Evolutionary conservation across 768 basidiomycete genomes (phyloP).

Genomic region (Russula griseocarnosa): DNA sequence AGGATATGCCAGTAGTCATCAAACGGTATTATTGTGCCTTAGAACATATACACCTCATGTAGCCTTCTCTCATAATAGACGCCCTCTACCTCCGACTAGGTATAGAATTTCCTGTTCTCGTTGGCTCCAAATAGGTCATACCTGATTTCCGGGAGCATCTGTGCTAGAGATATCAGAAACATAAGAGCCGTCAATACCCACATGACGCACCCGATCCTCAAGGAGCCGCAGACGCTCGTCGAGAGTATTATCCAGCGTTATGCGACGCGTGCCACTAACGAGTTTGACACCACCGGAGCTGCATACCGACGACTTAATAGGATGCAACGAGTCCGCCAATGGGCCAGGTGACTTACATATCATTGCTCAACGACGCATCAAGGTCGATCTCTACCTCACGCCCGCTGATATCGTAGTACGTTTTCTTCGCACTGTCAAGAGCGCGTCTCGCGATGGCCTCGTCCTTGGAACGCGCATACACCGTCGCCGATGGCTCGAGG

Average conservation of each 20-base stretch:
- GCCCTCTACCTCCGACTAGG: conserved; percentile 36
- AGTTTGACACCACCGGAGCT: conserved; percentile 88
- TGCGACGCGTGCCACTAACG: conserved; percentile 64
- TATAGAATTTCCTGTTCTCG: conserved; percentile 88
- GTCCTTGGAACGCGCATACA: conserved; percentile 70
- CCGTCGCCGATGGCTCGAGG: conserved; percentile 66
- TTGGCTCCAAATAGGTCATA: conserved; percentile 85
- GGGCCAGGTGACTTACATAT: conserved; percentile 47
- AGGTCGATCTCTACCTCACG: conserved; percentile 55
- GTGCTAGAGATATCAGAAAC: conserved; percentile 3
- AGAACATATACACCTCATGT: conserved; percentile 10
- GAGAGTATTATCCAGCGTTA: conserved; percentile 90
- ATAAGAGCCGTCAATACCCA: neutral
- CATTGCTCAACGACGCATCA: conserved; percentile 57
- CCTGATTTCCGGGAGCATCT: conserved; percentile 97
- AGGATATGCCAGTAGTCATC: neutral
- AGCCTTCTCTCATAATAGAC: neutral
- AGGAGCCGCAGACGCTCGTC: conserved; percentile 86
- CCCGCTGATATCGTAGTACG: conserved; percentile 79
- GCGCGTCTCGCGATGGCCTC: conserved; percentile 57
- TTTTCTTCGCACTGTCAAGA: conserved; percentile 53
- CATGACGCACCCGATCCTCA: conserved; percentile 72
- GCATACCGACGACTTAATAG: neutral
- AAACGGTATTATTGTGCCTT: conserved; percentile 3
- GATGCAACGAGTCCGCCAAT: neutral